These are phyloP conservation scores for Silene vulgaris DNA, from an alignment of 179 eudicot species.

Conservation along the genomic window DNA sequence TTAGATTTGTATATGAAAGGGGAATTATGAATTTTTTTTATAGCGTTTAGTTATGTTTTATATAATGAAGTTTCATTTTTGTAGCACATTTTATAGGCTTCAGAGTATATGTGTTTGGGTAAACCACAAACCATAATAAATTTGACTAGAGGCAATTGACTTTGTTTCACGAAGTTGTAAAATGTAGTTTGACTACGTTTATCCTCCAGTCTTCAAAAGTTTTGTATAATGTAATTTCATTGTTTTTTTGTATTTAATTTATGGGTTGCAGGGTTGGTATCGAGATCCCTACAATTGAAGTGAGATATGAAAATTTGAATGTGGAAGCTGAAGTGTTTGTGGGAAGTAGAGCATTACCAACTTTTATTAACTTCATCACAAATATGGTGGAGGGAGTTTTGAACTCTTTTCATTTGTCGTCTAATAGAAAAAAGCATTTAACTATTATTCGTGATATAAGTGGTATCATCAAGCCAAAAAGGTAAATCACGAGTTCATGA, in stretches of 20 bases:
- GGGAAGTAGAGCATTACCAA: conserved; percentile 33
- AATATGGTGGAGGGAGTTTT: conserved; percentile 30
- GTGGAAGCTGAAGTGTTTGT: conserved; percentile 32
- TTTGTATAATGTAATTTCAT: neutral
- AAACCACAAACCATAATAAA: too few species aligned
- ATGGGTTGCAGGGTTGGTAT: conserved; percentile 31
- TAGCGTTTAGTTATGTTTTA: too few species aligned
- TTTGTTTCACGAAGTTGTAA: too few species aligned
- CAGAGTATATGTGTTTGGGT: too few species aligned
- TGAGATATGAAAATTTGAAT: conserved; percentile 33
- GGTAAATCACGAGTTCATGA: conserved; percentile 10
- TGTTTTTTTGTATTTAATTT: neutral
- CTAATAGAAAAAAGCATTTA: conserved; percentile 33
- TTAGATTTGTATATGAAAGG: too few species aligned
- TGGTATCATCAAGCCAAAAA: conserved; percentile 38
- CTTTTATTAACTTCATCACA: conserved; percentile 29
- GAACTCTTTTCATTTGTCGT: conserved; percentile 27
- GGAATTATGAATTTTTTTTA: too few species aligned
- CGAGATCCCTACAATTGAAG: conserved; percentile 40
- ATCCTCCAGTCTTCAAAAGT: neutral
- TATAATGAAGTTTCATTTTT: too few species aligned
- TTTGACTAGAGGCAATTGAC: too few species aligned
- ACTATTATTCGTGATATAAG: conserved; percentile 41
- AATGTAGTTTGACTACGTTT: too few species aligned
- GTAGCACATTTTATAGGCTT: too few species aligned